Evolutionary conservation across 345 rosid genomes (phyloP).

Genomic region (Noccaea caerulescens): DNA sequence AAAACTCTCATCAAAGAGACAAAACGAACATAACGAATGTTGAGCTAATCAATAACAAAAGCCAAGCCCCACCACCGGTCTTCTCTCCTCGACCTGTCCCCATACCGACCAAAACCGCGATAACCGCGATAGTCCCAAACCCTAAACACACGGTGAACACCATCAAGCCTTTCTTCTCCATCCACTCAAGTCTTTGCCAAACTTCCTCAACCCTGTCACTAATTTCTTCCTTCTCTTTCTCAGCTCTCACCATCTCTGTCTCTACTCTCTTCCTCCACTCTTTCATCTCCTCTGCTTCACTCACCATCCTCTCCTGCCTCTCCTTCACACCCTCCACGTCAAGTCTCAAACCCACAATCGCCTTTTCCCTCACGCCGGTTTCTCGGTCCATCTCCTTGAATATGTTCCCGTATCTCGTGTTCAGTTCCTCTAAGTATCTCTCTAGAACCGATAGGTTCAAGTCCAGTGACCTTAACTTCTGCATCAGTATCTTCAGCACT

Average conservation of each 20-base stretch:
- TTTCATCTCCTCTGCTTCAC: constrained; percentile 67
- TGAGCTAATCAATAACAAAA: constrained; percentile 40
- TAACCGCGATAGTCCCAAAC: constrained; percentile 58
- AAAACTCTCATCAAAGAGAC: constrained; percentile 48
- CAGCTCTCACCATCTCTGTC: constrained; percentile 52
- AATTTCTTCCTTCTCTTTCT: constrained; percentile 35
- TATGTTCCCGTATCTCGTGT: constrained; percentile 67
- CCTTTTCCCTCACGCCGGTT: constrained; percentile 55
- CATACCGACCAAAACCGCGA: constrained; percentile 38
- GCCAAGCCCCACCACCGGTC: constrained; percentile 35
- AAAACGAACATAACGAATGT: constrained; percentile 42
- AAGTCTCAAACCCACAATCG: constrained; percentile 54
- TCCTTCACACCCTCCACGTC: constrained; percentile 56
- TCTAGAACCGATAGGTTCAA: constrained; percentile 79
- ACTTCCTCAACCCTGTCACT: constrained; percentile 52
- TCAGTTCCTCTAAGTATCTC: constrained; percentile 84
- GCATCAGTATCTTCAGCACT: constrained; percentile 88
- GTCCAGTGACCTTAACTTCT: constrained; percentile 88
- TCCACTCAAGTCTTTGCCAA: constrained; percentile 51
- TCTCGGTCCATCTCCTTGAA: constrained; percentile 77
- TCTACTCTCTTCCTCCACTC: constrained; percentile 70
- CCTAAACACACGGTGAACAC: constrained; percentile 63
- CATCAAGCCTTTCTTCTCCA: constrained; percentile 80
- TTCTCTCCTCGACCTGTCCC: constrained; percentile 39
- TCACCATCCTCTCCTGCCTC: constrained; percentile 61